Base-by-base conservation (phyloP, 805 yeast species). In the Cephaloascus fragrans region DNA sequence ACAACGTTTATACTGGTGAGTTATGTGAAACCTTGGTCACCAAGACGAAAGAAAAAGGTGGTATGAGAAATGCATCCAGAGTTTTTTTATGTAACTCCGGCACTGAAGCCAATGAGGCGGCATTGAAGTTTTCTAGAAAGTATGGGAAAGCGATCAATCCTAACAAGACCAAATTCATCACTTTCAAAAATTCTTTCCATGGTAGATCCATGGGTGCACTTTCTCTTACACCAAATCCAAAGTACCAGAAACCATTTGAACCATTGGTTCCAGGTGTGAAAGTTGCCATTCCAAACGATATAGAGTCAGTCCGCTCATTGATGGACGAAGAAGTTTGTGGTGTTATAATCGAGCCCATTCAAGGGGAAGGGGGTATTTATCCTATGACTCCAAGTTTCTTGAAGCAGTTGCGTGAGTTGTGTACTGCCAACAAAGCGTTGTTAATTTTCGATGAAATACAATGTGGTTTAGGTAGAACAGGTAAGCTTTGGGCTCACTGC, bases 341-440 rank as follows among this genome's bases (percentile, higher is more conserved):
- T 39, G 93, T 93, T 23, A 93, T 93, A 40, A 80, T 93, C 31
- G 98, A 93, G 62, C 98, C 98, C 18, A 81, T 93, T 42, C 98
- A 93, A 67, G 98, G 97, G 48, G 98, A 90, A 64, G 97, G 98
- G 41, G 98, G 98, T 41, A 80, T 90, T 16, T 77, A 79, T 52
- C 77, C 81, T 17, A 73, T 86, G 42, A 68, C 73, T 31, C 48
- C 61, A 0, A 84, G 78, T 34, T 88, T 85, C 54, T 67, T 90
- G 44, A 54, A 67, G 3, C 77, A 75, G 37, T 64, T 90, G 55
- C 80, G 82, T 48, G 59, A 73, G 49, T 61, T 83, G 41, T 86
- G 96, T 56, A 62, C 65, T 41, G 71, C 79, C 40, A 70, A 80
- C 48, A 77, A 83, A 39, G 94, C 84, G 9, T 55, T 86, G 26